A percentile compares a stretch with the other conserved stretches of the same genome.
These are phyloP conservation scores for Gracilaria domingensis DNA, from an alignment of 23 red algal species.

Conservation along the genomic window DNA sequence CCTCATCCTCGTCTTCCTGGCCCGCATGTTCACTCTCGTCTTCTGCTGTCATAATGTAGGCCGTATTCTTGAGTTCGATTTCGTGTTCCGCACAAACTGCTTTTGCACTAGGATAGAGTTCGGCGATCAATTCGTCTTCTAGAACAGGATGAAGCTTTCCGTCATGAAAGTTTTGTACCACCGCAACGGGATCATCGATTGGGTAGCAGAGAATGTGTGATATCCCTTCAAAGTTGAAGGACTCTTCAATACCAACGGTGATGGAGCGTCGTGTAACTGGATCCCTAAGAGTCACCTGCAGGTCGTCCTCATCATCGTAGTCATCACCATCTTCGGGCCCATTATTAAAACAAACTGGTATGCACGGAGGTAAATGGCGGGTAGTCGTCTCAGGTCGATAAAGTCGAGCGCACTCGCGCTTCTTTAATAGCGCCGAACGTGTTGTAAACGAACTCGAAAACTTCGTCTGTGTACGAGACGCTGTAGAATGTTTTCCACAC, in stretches of 20 bases:
- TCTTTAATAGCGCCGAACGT: not conserved
- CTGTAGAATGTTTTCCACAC: not conserved
- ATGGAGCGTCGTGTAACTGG: constrained; percentile 29
- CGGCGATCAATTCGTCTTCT: constrained; percentile 17
- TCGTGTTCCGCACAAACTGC: constrained; percentile 22
- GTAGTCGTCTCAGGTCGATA: not conserved
- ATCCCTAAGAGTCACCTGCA: constrained; percentile 29
- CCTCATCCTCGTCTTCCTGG: constrained; percentile 18
- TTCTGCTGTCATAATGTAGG: constrained; percentile 26
- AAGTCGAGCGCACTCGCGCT: not conserved
- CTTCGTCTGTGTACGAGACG: not conserved
- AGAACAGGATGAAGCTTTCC: constrained; percentile 25
- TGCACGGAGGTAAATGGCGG: not conserved
- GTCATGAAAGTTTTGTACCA: not conserved
- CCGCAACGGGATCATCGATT: constrained; percentile 43
- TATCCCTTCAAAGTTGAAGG: constrained; percentile 18
- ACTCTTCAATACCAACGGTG: constrained; percentile 35
- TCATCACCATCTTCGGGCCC: constrained; percentile 25
- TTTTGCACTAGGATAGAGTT: constrained; percentile 41
- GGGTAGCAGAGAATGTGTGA: constrained; percentile 52
- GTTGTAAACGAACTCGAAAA: not conserved
- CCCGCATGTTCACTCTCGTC: constrained; percentile 21
- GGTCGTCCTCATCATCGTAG: constrained; percentile 27
- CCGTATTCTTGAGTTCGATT: constrained; percentile 44
- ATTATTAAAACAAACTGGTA: constrained; percentile 19